These are phyloP conservation scores for Ophiostoma quercus DNA, from an alignment of 2,329 filamentous ascomycete species.

Conservation along the genomic window DNA sequence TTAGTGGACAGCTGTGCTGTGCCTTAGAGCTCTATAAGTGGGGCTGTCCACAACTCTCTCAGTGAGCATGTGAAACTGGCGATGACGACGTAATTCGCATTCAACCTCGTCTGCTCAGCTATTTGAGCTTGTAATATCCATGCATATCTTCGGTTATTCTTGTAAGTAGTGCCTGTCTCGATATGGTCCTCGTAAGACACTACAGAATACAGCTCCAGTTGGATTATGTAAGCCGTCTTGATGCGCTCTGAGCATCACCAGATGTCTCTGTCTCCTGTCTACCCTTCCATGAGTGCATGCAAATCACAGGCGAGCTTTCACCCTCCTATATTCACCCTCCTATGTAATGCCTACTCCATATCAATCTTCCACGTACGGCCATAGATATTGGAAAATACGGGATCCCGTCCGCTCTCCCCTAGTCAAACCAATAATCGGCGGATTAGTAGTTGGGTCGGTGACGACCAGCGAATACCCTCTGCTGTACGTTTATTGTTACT, in stretches of 20 bases:
- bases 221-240: too few relatives aligned
- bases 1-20: not conserved
- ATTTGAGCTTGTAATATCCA: too few relatives aligned
- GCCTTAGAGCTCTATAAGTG: not conserved
- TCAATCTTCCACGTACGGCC: not conserved
- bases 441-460: conserved; percentile 8
- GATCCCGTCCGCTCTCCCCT: conserved; percentile 6
- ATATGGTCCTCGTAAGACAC: too few relatives aligned
- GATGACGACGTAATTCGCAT: conserved; percentile 21
- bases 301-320: not conserved
- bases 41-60: not conserved
- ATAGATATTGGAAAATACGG: conserved; percentile 7
- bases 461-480: conserved; percentile 7
- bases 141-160: too few relatives aligned
- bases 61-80: not conserved
- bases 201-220: too few relatives aligned
- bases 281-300: not conserved
- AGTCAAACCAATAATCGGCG: conserved; percentile 3
- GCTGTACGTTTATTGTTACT: not conserved
- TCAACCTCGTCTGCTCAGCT: too few relatives aligned
- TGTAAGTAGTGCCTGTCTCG: too few relatives aligned
- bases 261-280: not conserved
- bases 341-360: not conserved
- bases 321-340: not conserved
- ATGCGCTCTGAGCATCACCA: too few relatives aligned